These are phyloP conservation scores for Pseudocohnilembus persalinus DNA, from an alignment of 169 alveolate species.

Conservation along the genomic window DNA sequence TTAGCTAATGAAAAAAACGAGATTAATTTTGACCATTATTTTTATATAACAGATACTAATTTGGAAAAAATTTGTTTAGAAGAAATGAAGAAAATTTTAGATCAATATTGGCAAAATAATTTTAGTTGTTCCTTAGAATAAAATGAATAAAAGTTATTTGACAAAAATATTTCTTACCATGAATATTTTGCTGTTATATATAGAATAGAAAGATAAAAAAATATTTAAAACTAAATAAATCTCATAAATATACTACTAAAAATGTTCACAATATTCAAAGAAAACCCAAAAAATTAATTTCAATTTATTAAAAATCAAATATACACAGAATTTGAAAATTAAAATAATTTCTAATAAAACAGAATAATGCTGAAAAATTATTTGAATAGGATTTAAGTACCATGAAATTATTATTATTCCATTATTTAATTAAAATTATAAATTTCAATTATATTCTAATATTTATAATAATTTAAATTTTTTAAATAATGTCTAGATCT, in stretches of 20 bases:
- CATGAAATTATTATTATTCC: not conserved
- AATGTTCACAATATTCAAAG: not conserved
- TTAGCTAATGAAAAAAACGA: not conserved
- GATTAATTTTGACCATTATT: not conserved
- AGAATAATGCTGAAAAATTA: not conserved
- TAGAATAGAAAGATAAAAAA: not conserved
- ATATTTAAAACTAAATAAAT: no score
- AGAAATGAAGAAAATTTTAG: not conserved
- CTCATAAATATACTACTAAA: not conserved
- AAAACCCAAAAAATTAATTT: no score
- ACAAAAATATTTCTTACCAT: not conserved
- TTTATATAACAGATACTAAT: not conserved
- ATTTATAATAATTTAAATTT: no score
- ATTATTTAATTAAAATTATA: no score
- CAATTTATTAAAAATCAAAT: no score
- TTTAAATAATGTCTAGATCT: no score
- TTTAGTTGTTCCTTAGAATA: not conserved
- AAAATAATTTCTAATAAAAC: not conserved
- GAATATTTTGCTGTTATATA: not conserved
- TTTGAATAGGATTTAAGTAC: not conserved
- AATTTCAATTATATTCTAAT: no score
- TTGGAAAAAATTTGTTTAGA: not conserved
- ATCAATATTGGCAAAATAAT: not conserved
- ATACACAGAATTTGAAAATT: not conserved
- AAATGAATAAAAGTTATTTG: not conserved